Conservation (phyloP, 495 filamentous ascomycete genomes). For the Durotheca rogersii region DNA sequence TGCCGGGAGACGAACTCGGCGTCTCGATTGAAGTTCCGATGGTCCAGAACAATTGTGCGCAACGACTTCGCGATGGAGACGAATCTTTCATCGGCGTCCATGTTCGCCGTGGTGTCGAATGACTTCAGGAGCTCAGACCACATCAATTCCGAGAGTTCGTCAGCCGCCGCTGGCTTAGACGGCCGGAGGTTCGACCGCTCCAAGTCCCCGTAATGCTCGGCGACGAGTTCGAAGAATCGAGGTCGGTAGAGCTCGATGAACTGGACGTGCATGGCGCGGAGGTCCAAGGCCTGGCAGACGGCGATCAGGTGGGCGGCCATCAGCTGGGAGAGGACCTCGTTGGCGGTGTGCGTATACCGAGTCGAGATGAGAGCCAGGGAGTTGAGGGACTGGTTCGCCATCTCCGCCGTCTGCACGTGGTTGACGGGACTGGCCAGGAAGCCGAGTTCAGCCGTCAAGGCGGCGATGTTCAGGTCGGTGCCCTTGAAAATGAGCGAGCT, state of each 20-base stretch:
- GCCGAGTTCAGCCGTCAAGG: slow-evolving; percentile 57
- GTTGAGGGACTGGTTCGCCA: slow-evolving; percentile 59
- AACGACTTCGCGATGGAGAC: neutral
- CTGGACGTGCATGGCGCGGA: slow-evolving; percentile 31
- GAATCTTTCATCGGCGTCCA: neutral
- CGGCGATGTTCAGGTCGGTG: slow-evolving; percentile 60
- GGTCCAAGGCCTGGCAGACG: slow-evolving; percentile 50
- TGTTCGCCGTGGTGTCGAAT: neutral
- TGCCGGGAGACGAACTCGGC: neutral
- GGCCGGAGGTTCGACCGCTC: too few relatives aligned
- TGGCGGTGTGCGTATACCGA: slow-evolving; percentile 53
- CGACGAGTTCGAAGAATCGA: neutral
- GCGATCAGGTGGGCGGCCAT: slow-evolving; percentile 48
- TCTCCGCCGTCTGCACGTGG: slow-evolving; percentile 58
- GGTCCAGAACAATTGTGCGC: neutral
- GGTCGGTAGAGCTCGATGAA: slow-evolving; percentile 6
- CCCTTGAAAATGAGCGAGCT: slow-evolving; percentile 56
- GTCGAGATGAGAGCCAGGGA: slow-evolving; percentile 55
- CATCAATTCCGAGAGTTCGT: neutral
- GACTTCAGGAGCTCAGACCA: neutral
- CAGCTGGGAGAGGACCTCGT: slow-evolving; percentile 55
- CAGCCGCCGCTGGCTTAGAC: neutral
- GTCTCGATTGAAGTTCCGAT: neutral
- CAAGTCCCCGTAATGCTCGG: neutral
- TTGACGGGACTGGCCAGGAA: slow-evolving; percentile 56